Percentiles rank a stretch among this genome's conserved stretches.
Conservation (phyloP, 805 yeast species). For the Ascoidea asiatica region DNA sequence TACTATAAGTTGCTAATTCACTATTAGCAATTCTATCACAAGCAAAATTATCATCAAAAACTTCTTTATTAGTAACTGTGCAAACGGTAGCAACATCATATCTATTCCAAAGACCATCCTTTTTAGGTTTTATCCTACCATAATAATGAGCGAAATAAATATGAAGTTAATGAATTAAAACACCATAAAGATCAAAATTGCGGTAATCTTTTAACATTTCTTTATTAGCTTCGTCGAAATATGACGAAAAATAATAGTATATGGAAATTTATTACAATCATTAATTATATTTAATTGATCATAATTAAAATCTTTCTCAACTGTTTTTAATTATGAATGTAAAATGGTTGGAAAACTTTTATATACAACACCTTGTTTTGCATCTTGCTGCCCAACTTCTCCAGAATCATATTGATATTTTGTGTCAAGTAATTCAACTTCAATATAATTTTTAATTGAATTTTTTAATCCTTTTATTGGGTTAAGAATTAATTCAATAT, state of each 20-base stretch:
- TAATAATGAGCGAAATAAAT: constrained; percentile 94
- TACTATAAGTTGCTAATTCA: constrained; percentile 35
- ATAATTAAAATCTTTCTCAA: constrained; percentile 84
- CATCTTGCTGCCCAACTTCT: constrained; percentile 80
- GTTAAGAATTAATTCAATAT: constrained; percentile 88
- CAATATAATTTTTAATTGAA: constrained; percentile 75
- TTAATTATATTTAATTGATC: constrained; percentile 85
- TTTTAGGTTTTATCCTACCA: constrained; percentile 76
- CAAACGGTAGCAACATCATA: constrained; percentile 95
- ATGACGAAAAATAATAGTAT: constrained; percentile 65
- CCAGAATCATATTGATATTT: constrained; percentile 94
- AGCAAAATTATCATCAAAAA: constrained; percentile 87
- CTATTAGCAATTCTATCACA: constrained; percentile 43
- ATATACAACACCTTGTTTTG: constrained; percentile 91
- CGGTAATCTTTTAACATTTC: constrained; percentile 36
- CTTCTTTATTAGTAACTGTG: constrained; percentile 72
- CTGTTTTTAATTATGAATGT: constrained; percentile 85
- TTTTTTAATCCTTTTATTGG: constrained; percentile 57
- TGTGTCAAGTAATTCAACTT: constrained; percentile 79
- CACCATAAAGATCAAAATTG: constrained; percentile 82
- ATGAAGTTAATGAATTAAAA: constrained; percentile 90
- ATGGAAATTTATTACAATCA: constrained; percentile 84
- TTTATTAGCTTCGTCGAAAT: constrained; percentile 41
- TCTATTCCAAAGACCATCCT: constrained; percentile 64
- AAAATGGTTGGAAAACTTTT: constrained; percentile 83